Base-by-base conservation (phyloP, 148 eudicot species). In the Gaultheria prostrata region DNA sequence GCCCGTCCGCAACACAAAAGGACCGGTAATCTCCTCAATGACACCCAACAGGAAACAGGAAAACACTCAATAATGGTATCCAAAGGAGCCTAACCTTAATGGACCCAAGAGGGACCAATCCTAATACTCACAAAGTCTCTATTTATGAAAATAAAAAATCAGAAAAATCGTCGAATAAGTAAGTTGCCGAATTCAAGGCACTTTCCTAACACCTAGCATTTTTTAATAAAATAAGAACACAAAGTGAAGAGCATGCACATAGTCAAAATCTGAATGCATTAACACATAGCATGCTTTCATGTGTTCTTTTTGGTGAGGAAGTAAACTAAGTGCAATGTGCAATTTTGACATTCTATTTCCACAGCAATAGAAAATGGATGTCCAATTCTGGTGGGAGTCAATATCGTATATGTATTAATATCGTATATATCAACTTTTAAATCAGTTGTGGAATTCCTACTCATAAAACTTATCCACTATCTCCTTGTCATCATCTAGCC, bases 371-470 rank as follows among this genome's bases (percentile, higher is more conserved):
- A 35, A 43, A n/a, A 6, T 72, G 82, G 73, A 43, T 61, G 12
- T n/a, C 53, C 72, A 61, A 3, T 13, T 57, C 35, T 53, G 71
- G 43, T 12, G 79, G 48, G 78, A 49, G 57, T 26, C 35, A 76
- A 76, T 4, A 49, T 20, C 18, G 20, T 45, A 8, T 73, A n/a
- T n/a, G n/a, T n/a, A 46, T 21, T 35, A 39, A 2, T 59, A 39
- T n/a, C 6, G 18, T 12, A 59, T 30, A 43, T 43, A 80, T 80
- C 72, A 48, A 80, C 71, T 80, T 80, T 56, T 67, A 50, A 10
- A 39, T 39, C 43, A 80, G 10, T 11, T 67, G 83, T 67, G 83
- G 83, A 80, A 80, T 46, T 26, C 83, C 76, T 80, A 67, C 76
- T 80, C 83, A 80, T 33, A 26, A 6, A 4, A 43, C 73, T 61